Percentiles rank a stretch among this genome's conserved stretches.
These are phyloP conservation scores for Penicillium longicatenatum DNA, from an alignment of 495 filamentous ascomycete species.

Conservation along the genomic window DNA sequence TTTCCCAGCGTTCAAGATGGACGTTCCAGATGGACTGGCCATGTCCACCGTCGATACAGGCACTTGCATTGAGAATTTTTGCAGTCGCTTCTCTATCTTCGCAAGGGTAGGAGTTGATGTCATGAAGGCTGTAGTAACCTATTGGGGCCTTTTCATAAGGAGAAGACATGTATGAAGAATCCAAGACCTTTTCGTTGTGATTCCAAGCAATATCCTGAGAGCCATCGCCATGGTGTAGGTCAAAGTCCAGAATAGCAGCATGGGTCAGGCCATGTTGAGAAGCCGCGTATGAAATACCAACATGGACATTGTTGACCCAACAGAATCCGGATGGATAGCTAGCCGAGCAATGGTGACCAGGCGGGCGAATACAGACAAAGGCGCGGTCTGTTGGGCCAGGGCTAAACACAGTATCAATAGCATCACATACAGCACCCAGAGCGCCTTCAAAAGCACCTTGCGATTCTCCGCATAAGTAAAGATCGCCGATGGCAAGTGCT, in stretches of 20 bases:
- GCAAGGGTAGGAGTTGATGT: slow-evolving; percentile 97
- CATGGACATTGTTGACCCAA: slow-evolving; percentile 98
- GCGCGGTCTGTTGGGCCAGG: slow-evolving; percentile 60
- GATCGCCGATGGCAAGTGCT: slow-evolving; percentile 76
- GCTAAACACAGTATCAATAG: slow-evolving; percentile 82
- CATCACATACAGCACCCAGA: slow-evolving; percentile 86
- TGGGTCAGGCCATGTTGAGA: slow-evolving; percentile 84
- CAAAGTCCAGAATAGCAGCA: slow-evolving; percentile 95
- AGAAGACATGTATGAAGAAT: slow-evolving; percentile 63
- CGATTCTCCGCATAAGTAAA: slow-evolving; percentile 87
- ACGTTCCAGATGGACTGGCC: slow-evolving; percentile 94
- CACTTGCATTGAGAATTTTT: slow-evolving; percentile 86
- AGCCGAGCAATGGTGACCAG: slow-evolving; percentile 92
- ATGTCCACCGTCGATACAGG: slow-evolving; percentile 91
- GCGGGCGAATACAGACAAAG: slow-evolving; percentile 83
- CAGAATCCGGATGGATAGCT: slow-evolving; percentile 91
- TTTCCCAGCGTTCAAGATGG: slow-evolving; percentile 88
- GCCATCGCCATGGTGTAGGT: slow-evolving; percentile 95
- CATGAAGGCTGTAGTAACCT: slow-evolving; percentile 94
- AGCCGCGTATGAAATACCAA: slow-evolving; percentile 88
- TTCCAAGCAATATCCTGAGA: slow-evolving; percentile 91
- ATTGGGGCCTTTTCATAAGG: slow-evolving; percentile 79
- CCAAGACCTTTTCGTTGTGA: slow-evolving; percentile 66
- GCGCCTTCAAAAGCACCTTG: slow-evolving; percentile 86
- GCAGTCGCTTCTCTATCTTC: slow-evolving; percentile 74